Evolutionary conservation across 495 filamentous ascomycete species (phyloP).

Genomic region (Neohortaea acidophila): DNA sequence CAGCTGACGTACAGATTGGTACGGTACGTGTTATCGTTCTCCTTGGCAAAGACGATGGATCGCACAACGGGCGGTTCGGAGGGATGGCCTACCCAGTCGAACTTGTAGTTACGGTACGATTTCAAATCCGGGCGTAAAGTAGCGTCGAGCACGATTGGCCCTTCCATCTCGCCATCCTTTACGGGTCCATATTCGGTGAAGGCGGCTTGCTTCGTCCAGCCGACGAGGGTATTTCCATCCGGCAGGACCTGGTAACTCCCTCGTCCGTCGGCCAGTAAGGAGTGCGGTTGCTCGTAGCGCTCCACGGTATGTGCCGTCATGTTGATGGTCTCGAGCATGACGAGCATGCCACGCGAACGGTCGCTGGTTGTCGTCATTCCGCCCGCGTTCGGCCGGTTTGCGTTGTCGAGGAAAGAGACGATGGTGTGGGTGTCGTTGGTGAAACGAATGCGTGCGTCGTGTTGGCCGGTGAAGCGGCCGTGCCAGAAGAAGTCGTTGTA

Average conservation of each 20-base stretch:
- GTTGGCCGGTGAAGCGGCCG: slow-evolving; percentile 9
- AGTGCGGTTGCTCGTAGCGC: slow-evolving; percentile 7
- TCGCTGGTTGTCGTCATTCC: neutral
- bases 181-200: slow-evolving; percentile 1
- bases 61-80: slow-evolving; percentile 1
- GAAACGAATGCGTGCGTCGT: slow-evolving; percentile 6
- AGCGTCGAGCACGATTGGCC: slow-evolving; percentile 2
- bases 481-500: slow-evolving; percentile 2
- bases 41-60: neutral
- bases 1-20: slow-evolving; percentile 11
- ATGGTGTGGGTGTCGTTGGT: slow-evolving; percentile 8
- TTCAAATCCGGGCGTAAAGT: neutral
- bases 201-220: neutral
- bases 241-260: slow-evolving; percentile 5
- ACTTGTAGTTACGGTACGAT: slow-evolving; percentile 9
- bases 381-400: neutral
- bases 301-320: slow-evolving; percentile 1
- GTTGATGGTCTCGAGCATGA: slow-evolving; percentile 1
- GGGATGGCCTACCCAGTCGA: slow-evolving; percentile 8
- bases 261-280: neutral
- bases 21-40: neutral
- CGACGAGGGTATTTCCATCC: slow-evolving; percentile 10
- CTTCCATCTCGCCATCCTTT: slow-evolving; percentile 3
- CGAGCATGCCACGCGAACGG: slow-evolving; percentile 7
- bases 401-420: slow-evolving; percentile 13